These are phyloP conservation scores for Phoenix dactylifera DNA, from an alignment of 176 grass and related monocot genomes.

Conservation along the genomic window DNA sequence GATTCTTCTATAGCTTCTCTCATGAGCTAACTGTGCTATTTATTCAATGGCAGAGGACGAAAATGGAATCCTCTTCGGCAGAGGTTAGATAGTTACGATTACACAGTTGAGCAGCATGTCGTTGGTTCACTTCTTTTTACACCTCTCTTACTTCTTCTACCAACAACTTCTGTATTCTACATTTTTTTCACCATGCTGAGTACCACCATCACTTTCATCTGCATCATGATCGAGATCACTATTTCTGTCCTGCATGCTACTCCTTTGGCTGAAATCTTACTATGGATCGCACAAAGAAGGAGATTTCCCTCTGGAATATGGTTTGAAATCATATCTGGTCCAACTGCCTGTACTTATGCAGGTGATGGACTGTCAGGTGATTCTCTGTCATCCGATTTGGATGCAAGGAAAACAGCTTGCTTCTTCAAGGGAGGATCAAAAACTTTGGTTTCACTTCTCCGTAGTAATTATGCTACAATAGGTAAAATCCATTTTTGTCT, in stretches of 20 bases:
- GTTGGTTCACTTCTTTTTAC: constrained; percentile 89
- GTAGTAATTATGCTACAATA: constrained; percentile 56
- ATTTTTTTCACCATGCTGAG: constrained; percentile 88
- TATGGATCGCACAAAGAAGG: constrained; percentile 47
- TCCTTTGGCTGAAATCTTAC: constrained; percentile 53
- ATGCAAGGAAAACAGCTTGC: constrained; percentile 16
- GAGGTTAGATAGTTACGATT: constrained; percentile 80
- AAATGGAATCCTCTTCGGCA: constrained; percentile 85
- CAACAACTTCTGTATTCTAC: constrained; percentile 80
- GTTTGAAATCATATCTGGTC: constrained; percentile 32
- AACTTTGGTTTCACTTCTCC: constrained; percentile 46
- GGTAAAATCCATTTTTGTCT: constrained; percentile 31
- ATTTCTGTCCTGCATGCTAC: constrained; percentile 64
- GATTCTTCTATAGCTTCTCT: no score
- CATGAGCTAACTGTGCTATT: no score
- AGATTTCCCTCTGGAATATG: constrained; percentile 81
- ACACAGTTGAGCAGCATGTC: constrained; percentile 92
- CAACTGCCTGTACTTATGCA: constrained; percentile 18
- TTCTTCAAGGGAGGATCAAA: constrained; percentile 17
- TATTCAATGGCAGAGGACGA: constrained; percentile 52
- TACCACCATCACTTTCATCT: constrained; percentile 43
- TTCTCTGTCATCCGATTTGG: constrained; percentile 3
- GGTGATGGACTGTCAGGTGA: constrained; percentile 5
- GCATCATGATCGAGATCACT: constrained; percentile 43
- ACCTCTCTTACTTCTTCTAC: constrained; percentile 78